Percentiles rank a stretch among this genome's conserved stretches.
Conservation (phyloP, 768 basidiomycete species). For the Coprinopsis strossmayeri region DNA sequence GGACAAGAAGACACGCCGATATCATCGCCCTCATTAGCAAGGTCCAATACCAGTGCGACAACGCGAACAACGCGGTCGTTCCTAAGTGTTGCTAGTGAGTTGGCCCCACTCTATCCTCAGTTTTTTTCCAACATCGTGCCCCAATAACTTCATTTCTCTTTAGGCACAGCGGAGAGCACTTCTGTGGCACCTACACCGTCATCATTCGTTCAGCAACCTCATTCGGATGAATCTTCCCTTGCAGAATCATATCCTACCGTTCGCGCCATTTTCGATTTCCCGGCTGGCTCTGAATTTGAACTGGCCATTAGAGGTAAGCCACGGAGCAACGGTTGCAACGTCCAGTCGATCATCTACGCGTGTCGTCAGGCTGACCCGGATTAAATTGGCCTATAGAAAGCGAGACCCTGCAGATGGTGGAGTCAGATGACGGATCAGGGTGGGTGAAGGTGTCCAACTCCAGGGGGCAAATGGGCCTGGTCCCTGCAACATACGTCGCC, state of each 20-base stretch:
- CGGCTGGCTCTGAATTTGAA: conserved; percentile 72
- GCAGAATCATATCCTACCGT: conserved; percentile 46
- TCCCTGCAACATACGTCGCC: conserved; percentile 77
- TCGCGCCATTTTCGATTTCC: conserved; percentile 69
- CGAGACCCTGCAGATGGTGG: conserved; percentile 53
- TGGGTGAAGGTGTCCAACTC: conserved; percentile 73
- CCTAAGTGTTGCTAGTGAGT: conserved; percentile 20
- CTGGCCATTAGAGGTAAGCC: conserved; percentile 58
- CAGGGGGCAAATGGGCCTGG: conserved; percentile 59
- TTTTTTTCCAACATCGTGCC: too few relatives aligned
- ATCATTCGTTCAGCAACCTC: conserved; percentile 42
- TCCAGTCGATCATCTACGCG: background rate
- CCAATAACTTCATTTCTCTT: background rate
- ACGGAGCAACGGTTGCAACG: too few relatives aligned
- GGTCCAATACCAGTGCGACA: conserved; percentile 3
- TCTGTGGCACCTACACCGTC: conserved; percentile 53
- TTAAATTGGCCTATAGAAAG: conserved; percentile 67
- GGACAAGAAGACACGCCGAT: conserved; percentile 5
- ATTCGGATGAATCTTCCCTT: conserved; percentile 24
- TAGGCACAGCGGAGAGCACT: too few relatives aligned
- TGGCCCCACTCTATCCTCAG: background rate
- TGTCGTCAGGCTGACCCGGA: background rate
- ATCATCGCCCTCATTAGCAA: background rate
- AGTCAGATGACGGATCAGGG: conserved; percentile 81
- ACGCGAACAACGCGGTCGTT: conserved; percentile 18